Evolutionary conservation across 192 early-diverging fungal genomes (phyloP), one percentile per base, ranked within the genome.

Genomic region (Backusella tarrabulga): DNA sequence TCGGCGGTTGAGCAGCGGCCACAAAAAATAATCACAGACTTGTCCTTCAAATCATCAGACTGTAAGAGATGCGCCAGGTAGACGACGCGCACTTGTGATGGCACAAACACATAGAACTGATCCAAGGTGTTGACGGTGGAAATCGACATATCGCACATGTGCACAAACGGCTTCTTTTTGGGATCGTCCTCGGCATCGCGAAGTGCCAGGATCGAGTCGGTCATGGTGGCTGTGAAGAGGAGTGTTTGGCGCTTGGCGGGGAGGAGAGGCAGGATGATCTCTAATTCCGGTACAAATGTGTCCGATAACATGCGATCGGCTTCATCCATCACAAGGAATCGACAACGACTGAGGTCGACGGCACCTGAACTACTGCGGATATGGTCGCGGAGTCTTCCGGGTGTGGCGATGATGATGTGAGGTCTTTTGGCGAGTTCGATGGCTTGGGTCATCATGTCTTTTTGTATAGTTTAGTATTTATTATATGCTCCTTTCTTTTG

Each of bases 191-290:
- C 46, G 0, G 84, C 73, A 35, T 91, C 83, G 23, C 81, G 82
- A 4, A 98, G 82, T 17, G 87, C 89, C 72, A 97, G 81, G 46
- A 99, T 98, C 41, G 90, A 92, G 12, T 92, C 87, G 4, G 97
- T 96, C 93, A 98, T 95, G 14, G 98, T 99, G 26, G 98, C 98
- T 11, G 97, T 96, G 81, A 98, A 99, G 71, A 99, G 77, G 26
- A 99, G 83, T 0, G 97, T 98, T 77, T 99, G 97, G 0, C 98
- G 89, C 67, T 93, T 89, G 66, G 88, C 84, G 3, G 98, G 97
- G 12, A 99, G 72, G 3, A 81, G 79, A 29, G 88, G 85, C 68
- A 99, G 86, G 74, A 99, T 96, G 0, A 87, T 83, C 9, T 83
- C 91, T 50, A 99, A 86, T 67, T 98, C 95, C 12, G 90, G 80